A percentile compares a stretch with the other conserved stretches of the same genome.
Evolutionary conservation across 1,139 yeast species (phyloP).

Genomic region (Scheffersomyces quercinus): DNA sequence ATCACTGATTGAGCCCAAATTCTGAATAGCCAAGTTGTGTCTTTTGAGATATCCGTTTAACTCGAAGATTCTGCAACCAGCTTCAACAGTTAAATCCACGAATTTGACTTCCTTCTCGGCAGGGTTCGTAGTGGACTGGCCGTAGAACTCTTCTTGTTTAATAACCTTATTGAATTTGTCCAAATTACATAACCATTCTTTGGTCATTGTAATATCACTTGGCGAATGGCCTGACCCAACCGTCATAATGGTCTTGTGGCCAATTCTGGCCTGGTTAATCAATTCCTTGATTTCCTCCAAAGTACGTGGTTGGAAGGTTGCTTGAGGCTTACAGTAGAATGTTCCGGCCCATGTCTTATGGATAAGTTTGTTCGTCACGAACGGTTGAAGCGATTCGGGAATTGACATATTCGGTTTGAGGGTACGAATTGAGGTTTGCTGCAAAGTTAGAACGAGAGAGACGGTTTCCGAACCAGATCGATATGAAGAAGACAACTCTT

Average conservation of each 20-base stretch:
- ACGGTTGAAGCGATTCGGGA: conserved; percentile 33
- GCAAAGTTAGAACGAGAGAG: too few species aligned
- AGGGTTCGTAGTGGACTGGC: conserved; percentile 35
- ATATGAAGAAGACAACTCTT: too few species aligned
- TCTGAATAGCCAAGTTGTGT: conserved; percentile 79
- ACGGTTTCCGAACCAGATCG: too few species aligned
- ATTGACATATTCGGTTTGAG: conserved; percentile 15
- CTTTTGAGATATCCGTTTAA: conserved; percentile 66
- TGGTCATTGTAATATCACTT: conserved; percentile 83
- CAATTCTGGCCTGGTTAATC: conserved; percentile 62
- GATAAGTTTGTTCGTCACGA: conserved; percentile 36
- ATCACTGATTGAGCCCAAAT: conserved; percentile 90
- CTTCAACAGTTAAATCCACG: conserved; percentile 90
- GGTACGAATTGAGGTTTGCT: too few species aligned
- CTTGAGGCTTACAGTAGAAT: conserved; percentile 71
- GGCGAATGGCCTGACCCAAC: conserved; percentile 98
- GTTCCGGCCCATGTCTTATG: conserved; percentile 94
- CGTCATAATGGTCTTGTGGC: conserved; percentile 70
- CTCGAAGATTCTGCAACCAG: conserved; percentile 83
- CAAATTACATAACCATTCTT: conserved; percentile 84
- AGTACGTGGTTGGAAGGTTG: conserved; percentile 72
- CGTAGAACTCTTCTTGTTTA: conserved; percentile 37
- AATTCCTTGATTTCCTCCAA: conserved; percentile 64
- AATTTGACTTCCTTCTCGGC: conserved; percentile 52
- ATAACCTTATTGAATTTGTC: conserved; percentile 68